Evolutionary conservation across 768 basidiomycete genomes (phyloP).

Genomic region (Boletus rubescentipes): DNA sequence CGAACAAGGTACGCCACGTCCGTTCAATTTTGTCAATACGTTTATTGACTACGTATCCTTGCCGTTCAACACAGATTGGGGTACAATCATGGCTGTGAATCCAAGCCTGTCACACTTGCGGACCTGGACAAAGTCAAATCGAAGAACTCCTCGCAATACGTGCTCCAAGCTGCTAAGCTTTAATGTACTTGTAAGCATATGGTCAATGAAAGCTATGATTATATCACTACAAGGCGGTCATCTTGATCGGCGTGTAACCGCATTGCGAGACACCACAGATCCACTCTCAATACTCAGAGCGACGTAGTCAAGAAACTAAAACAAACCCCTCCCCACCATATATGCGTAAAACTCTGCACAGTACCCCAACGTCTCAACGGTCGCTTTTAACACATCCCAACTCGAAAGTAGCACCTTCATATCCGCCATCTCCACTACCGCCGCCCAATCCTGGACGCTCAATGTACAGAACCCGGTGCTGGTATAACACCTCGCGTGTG

Average conservation of each 20-base stretch:
- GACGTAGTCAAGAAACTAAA: background rate
- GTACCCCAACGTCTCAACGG: constrained; percentile 1
- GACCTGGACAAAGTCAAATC: constrained; percentile 81
- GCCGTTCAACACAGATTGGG: constrained; percentile 51
- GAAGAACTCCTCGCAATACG: constrained; percentile 49
- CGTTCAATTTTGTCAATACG: background rate
- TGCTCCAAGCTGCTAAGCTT: constrained; percentile 42
- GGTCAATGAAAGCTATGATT: too few species aligned
- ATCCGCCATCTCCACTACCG: constrained; percentile 34
- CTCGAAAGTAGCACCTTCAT: constrained; percentile 10
- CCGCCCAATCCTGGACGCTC: constrained; percentile 35
- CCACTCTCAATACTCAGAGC: too few species aligned
- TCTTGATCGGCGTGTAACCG: too few species aligned
- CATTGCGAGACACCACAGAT: too few species aligned
- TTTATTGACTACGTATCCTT: background rate
- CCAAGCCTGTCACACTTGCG: constrained; percentile 53
- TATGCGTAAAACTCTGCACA: constrained; percentile 16
- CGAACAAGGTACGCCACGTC: constrained; percentile 50
- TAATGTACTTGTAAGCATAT: too few species aligned
- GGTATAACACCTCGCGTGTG: constrained; percentile 44
- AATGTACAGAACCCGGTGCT: constrained; percentile 43
- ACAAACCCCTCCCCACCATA: constrained; percentile 9
- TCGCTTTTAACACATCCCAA: constrained; percentile 18
- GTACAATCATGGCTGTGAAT: constrained; percentile 77
- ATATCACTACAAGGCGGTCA: too few species aligned